phyloP scores from a whole-genome alignment of 2,329 filamentous ascomycete genomes.

The Hortaea sp. region DNA sequence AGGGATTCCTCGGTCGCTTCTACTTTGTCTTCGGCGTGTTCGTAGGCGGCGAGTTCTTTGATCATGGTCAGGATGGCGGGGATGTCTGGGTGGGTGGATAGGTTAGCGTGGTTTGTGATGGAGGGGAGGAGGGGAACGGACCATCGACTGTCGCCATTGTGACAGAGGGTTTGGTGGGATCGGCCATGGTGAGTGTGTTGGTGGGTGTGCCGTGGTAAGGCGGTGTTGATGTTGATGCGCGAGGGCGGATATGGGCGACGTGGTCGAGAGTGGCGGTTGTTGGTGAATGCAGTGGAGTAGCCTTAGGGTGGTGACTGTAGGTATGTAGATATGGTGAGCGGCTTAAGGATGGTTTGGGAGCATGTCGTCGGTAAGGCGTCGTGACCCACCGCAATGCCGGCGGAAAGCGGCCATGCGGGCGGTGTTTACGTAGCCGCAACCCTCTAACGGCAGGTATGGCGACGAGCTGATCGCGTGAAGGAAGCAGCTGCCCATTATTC shows the following conservation, averaged over 20 bases:
- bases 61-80: conserved; percentile 73
- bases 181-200: conserved; percentile 1
- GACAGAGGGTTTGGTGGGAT: conserved; percentile 27
- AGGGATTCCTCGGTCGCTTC: conserved; percentile 70
- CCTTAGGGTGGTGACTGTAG: no score
- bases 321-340: no score
- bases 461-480: background rate
- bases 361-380: background rate
- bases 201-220: background rate
- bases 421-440: background rate
- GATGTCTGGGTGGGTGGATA: conserved; percentile 50
- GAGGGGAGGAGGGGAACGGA: background rate
- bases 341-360: background rate
- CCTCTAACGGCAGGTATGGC: background rate
- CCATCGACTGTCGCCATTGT: conserved; percentile 48
- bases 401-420: background rate
- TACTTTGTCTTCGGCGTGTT: conserved; percentile 64
- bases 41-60: conserved; percentile 77
- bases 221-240: no score
- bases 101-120: background rate
- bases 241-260: no score
- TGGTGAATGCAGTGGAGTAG: no score
- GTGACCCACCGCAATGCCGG: background rate
- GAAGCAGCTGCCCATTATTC: background rate
- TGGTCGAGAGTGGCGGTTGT: no score